These are phyloP conservation scores for Entophlyctis luteolus DNA, from an alignment of 192 early-diverging fungal genomes.

Conservation along the genomic window DNA sequence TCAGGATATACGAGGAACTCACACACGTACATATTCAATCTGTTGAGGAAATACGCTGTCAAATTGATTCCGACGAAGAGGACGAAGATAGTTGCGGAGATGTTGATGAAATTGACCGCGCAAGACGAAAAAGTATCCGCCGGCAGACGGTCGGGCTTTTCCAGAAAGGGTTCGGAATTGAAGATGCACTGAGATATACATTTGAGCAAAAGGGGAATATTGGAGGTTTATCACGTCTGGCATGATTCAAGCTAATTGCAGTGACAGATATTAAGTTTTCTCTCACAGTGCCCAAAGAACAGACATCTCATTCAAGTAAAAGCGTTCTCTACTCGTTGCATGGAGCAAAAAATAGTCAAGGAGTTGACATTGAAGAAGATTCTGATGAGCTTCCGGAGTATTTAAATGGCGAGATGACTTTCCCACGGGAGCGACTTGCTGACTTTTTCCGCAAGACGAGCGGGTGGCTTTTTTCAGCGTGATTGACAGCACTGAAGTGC, in stretches of 20 bases:
- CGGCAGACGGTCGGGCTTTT: not conserved
- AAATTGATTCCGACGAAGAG: conserved; percentile 12
- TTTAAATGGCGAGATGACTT: conserved; percentile 30
- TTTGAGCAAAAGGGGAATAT: conserved; percentile 27
- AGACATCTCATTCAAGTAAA: conserved; percentile 4
- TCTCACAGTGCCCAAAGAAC: conserved; percentile 19
- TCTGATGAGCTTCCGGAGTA: conserved; percentile 24
- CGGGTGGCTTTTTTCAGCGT: conserved; percentile 14
- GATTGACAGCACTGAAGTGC: too few species aligned
- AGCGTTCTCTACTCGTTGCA: conserved; percentile 20
- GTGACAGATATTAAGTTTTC: conserved; percentile 28
- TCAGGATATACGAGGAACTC: conserved; percentile 39
- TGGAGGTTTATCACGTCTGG: conserved; percentile 23
- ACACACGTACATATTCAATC: conserved; percentile 33
- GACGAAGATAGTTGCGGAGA: not conserved
- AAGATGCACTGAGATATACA: conserved; percentile 20
- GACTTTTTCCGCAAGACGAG: conserved; percentile 17
- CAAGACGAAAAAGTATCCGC: conserved; percentile 9
- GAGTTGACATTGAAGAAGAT: conserved; percentile 6
- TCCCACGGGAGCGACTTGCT: conserved; percentile 14
- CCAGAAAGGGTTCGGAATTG: not conserved
- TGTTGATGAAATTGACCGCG: conserved; percentile 19
- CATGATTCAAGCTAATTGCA: not conserved
- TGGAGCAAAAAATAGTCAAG: conserved; percentile 1
- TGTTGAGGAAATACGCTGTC: conserved; percentile 27